Evolutionary conservation across 2,329 filamentous ascomycete genomes (phyloP), one percentile per base, ranked within the genome.

Genomic region (Fusarium falciforme): DNA sequence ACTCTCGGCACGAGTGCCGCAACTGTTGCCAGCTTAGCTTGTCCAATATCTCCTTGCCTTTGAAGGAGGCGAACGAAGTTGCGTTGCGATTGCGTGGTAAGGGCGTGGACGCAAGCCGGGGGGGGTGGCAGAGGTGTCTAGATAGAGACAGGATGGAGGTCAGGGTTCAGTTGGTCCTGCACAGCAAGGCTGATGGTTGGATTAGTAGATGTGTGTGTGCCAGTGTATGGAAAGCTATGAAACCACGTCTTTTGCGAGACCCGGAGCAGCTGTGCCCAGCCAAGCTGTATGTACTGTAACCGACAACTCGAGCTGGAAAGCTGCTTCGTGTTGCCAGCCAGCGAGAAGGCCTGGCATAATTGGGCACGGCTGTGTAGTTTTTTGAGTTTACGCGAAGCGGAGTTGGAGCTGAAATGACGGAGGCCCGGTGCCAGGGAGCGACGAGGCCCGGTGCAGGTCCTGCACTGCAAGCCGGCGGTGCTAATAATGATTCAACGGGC

Each of bases 321-420:
- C 44, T 40, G 61, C 47, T 33, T 49, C 47, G 47, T 55, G 22
- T 54, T 36, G 47, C 61, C 33, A 63, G 25, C 17, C 25, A 63
- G 42, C 25, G 22, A 49, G 5, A 63, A 63, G 71, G 54, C 35
- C 38, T 60, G 71, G 68, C 64, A 74, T 69, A 35, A 59, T 74
- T 54, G 64, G 22, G 67, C 33, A 54, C 44, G 68, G 72, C 64
- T 74, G 68, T 60, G 59, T 66, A 72, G 40, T 31, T 62, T 72
- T 74, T 74, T 74, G 72, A 74, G 72, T 74, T 74, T 29, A 52
- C 59, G 44, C 65, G 58, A 74, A 74, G 72, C 68, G 72, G 72
- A 74, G 71, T 54, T 47, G 68, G 29, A 74, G 72, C 72, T 74
- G 72, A 74, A 74, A 74, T 74, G 71, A 74, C 68, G 71, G 68